A percentile compares a stretch with the other conserved stretches of the same genome.
phyloP scores from a whole-genome alignment of 164 flowering plant species.

The Buxus sempervirens region DNA sequence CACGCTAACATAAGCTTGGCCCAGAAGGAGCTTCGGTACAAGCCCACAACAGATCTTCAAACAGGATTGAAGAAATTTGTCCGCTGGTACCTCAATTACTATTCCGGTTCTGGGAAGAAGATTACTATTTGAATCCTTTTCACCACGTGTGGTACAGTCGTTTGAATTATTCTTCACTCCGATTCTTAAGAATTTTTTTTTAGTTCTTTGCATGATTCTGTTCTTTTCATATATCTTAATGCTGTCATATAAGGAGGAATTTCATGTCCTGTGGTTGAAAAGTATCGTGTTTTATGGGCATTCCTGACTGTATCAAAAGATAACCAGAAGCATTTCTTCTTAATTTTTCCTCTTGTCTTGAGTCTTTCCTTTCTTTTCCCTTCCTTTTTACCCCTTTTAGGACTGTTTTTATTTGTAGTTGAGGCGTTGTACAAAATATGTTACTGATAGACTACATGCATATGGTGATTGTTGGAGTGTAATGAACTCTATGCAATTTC shows the following conservation, averaged over 20 bases:
- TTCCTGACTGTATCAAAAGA: constrained; percentile 28
- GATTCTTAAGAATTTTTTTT: neutral
- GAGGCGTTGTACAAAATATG: constrained; percentile 22
- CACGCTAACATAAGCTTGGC: constrained; percentile 59
- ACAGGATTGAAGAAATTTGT: constrained; percentile 51
- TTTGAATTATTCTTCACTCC: neutral
- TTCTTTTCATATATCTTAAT: constrained; percentile 15
- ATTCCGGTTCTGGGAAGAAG: constrained; percentile 32
- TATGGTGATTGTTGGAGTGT: constrained; percentile 23
- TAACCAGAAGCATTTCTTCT: constrained; percentile 19
- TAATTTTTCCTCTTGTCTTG: constrained; percentile 13
- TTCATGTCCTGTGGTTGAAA: constrained; percentile 16
- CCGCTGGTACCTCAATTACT: constrained; percentile 38
- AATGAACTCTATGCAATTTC: constrained; percentile 10
- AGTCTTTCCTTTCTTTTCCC: constrained; percentile 14
- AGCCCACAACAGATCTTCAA: constrained; percentile 43
- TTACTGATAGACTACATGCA: constrained; percentile 15
- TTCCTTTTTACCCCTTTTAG: constrained; percentile 5
- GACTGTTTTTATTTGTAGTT: constrained; percentile 17
- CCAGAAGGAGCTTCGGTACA: constrained; percentile 42
- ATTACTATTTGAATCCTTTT: constrained; percentile 24
- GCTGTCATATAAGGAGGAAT: constrained; percentile 29
- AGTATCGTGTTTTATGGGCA: constrained; percentile 13
- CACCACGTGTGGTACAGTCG: neutral
- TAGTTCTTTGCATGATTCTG: neutral